phyloP scores from a whole-genome alignment of 208 protist genomes.

The Leishmania tropica region DNA sequence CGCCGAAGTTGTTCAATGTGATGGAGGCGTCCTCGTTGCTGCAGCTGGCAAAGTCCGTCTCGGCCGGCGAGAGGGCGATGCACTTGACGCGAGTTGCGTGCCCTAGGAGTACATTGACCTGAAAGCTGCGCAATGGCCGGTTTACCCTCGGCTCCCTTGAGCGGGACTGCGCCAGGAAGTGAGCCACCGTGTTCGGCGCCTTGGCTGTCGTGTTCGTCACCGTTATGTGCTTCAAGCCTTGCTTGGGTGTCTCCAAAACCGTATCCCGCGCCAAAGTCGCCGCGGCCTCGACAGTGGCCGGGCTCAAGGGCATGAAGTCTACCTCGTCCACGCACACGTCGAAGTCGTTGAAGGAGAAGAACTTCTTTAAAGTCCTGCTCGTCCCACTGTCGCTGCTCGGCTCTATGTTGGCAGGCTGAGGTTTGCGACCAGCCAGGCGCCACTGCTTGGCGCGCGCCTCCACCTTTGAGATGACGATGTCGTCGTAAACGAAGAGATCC shows the following conservation, averaged over 20 bases:
- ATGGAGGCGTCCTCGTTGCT: constrained; percentile 86
- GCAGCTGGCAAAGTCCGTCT: constrained; percentile 83
- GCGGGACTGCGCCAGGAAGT: constrained; percentile 12
- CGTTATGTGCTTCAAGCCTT: constrained; percentile 16
- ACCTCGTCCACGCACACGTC: constrained; percentile 84
- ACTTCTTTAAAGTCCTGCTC: constrained; percentile 10
- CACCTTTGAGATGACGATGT: constrained; percentile 79
- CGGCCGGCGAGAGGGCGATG: constrained; percentile 68
- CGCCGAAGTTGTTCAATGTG: constrained; percentile 51
- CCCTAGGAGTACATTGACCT: constrained; percentile 42
- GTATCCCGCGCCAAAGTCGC: constrained; percentile 7
- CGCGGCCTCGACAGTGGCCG: background rate
- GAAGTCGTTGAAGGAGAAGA: constrained; percentile 88
- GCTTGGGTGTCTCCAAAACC: background rate
- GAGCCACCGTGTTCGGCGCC: constrained; percentile 39
- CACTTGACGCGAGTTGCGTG: constrained; percentile 87
- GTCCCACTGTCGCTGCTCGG: background rate
- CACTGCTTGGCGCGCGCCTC: constrained; percentile 76
- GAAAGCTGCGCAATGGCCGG: constrained; percentile 45
- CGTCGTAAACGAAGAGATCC: constrained; percentile 87
- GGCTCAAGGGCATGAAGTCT: constrained; percentile 43
- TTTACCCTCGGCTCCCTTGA: constrained; percentile 6
- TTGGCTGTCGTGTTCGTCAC: constrained; percentile 39
- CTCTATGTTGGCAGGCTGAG: constrained; percentile 24
- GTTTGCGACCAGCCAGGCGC: constrained; percentile 65